Evolutionary conservation across 1,284 basidiomycete genomes (phyloP), one percentile per base, ranked within the genome.

Genomic region (Cutaneotrichosporon sp.): DNA sequence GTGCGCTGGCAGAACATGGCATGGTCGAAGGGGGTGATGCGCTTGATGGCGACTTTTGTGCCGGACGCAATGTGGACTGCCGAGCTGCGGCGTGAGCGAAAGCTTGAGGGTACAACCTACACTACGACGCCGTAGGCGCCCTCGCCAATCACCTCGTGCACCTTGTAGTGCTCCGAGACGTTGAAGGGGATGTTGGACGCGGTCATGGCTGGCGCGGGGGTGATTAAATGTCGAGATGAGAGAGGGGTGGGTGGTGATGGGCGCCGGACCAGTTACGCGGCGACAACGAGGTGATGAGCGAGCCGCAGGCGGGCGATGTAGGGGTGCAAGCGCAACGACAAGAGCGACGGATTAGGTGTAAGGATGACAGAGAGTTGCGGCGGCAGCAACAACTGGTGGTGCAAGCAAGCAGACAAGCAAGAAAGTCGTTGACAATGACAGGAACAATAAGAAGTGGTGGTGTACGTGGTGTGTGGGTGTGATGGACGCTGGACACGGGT

Each of bases 1-100:
- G 90, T 92, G 45, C 90, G 79, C 55, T 91, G 79, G 68, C 87
- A 88, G 75, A 90, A 93, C 88, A 92, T 90, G 33, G 87, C 87
- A 72, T 92, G 90, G 74, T 92, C 90, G 63, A 93, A 93, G 1
- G 90, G 90, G 8, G 86, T 84, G 78, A 93, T 92, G 79, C 89
- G 87, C 82, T 91, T 90, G 77, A 89, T 90, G 53, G 88, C 88
- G 59, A 90, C 87, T 70, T 86, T 86, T 49, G 85, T 83, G 38
- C 86, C 85, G 48, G 83, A 88, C 4, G 87, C 84, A 63, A 83
- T 75, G 71, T 93, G 90, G 3, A 90, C 80, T 3, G 90, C 90
- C 35, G 88, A 88, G 68, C 88, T 60, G n/a, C n/a, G 55, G 35
- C 3, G 54, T 40, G 23, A 48, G 51, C 13, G 14, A 21, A 10